Evolutionary conservation across 768 basidiomycete genomes (phyloP).

Genomic region (Gloeophyllum trabeum): DNA sequence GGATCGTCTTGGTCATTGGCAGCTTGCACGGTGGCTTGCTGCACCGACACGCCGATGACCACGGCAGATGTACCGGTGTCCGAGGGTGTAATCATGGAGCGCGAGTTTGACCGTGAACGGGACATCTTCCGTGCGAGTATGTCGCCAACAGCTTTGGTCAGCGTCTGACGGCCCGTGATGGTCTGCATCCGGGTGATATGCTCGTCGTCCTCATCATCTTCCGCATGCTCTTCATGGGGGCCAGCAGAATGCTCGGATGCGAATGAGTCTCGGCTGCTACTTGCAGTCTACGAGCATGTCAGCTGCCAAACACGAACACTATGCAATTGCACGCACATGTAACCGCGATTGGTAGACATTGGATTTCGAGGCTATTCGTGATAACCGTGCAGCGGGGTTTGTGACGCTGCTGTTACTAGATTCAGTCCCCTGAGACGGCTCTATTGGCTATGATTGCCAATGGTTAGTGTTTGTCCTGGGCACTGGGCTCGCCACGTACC

Average conservation of each 20-base stretch:
- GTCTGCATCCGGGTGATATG: background rate
- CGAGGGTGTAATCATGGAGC: background rate
- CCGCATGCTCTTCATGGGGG: background rate
- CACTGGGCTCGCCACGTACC: conserved; percentile 19
- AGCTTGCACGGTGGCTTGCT: background rate
- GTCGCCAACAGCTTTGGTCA: background rate
- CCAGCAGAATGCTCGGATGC: background rate
- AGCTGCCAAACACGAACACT: background rate
- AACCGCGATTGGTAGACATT: background rate
- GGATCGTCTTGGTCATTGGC: background rate
- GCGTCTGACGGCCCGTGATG: background rate
- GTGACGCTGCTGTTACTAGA: background rate
- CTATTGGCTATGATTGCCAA: background rate
- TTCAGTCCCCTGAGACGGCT: background rate
- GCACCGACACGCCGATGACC: background rate
- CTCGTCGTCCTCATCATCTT: background rate
- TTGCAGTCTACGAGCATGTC: background rate
- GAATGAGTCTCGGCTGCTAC: background rate
- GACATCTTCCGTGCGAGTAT: background rate
- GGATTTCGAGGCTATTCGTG: background rate
- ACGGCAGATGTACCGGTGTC: background rate
- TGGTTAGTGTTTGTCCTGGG: background rate
- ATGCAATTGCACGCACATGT: background rate
- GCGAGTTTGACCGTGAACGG: background rate
- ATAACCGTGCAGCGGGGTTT: background rate